These are phyloP conservation scores for Scedosporium dehoogii DNA, from an alignment of 2,329 filamentous ascomycete species.

Conservation along the genomic window DNA sequence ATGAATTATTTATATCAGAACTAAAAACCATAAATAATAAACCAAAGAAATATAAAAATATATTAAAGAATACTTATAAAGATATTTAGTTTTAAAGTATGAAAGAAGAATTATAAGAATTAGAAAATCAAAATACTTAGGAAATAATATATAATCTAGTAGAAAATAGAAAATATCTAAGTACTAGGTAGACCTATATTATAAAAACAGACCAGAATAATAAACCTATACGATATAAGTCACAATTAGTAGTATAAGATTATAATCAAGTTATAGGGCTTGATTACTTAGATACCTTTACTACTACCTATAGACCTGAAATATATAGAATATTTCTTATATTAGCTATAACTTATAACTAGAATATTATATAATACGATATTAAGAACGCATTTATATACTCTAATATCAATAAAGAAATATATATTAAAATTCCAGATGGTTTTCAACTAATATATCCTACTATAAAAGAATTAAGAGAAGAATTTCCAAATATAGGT, in stretches of 20 bases:
- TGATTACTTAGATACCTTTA: conserved; percentile 10
- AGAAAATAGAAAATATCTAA: no score
- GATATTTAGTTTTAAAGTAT: no score
- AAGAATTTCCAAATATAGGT: conserved; percentile 3
- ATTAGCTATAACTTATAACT: neutral
- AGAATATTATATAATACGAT: conserved; percentile 7
- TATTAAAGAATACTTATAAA: no score
- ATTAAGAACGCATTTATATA: conserved; percentile 8
- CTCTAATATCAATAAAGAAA: conserved; percentile 8
- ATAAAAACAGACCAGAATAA: no score
- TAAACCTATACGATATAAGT: no score
- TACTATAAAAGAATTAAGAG: conserved; percentile 7
- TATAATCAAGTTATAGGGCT: neutral
- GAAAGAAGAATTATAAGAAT: neutral
- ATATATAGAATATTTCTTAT: conserved; percentile 8
- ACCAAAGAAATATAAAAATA: no score
- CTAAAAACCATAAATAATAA: no score
- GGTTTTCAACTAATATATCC: neutral
- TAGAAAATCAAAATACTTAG: neutral
- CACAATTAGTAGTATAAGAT: no score
- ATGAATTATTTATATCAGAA: no score
- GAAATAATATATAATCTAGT: neutral
- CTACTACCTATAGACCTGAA: conserved; percentile 5
- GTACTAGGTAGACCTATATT: no score
- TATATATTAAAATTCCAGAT: conserved; percentile 7